phyloP scores from a whole-genome alignment of 2,329 filamentous ascomycete species.

The Cordyceps pruinosa region DNA sequence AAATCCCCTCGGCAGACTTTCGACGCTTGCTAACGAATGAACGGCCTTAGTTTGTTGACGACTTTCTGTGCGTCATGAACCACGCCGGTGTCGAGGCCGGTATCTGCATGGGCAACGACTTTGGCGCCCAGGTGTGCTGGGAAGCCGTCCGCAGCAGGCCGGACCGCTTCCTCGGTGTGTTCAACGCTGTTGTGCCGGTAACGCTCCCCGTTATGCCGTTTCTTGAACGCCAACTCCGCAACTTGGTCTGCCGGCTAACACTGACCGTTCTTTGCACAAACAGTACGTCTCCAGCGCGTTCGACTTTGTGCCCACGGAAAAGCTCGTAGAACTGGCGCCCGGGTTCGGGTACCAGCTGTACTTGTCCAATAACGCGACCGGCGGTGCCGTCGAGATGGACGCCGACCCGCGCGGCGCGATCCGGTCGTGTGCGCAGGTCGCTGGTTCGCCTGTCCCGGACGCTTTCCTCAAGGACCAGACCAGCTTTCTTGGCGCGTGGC shows the following conservation, averaged over 20 bases:
- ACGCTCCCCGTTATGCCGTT: too few species aligned
- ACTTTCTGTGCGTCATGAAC: constrained; percentile 11
- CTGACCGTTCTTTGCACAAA: not conserved
- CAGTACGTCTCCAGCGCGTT: constrained; percentile 4
- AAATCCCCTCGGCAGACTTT: not conserved
- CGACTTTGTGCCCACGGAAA: constrained; percentile 5
- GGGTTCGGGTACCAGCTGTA: constrained; percentile 12
- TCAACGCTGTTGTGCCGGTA: constrained; percentile 11
- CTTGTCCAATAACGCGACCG: constrained; percentile 11
- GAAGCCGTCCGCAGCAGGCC: constrained; percentile 11
- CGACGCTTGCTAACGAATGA: too few species aligned
- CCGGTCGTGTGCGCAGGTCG: constrained; percentile 8
- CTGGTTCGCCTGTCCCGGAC: not conserved
- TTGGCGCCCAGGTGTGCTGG: constrained; percentile 13
- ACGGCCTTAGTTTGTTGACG: constrained; percentile 11
- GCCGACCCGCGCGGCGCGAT: constrained; percentile 9
- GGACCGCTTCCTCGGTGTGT: constrained; percentile 11
- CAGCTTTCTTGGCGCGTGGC: constrained; percentile 6
- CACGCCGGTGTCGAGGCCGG: constrained; percentile 2
- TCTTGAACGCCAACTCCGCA: too few species aligned
- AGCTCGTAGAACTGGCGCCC: constrained; percentile 9
- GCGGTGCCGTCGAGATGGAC: constrained; percentile 8
- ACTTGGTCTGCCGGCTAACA: too few species aligned
- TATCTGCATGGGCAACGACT: constrained; percentile 14
- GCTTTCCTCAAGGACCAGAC: constrained; percentile 8